Conservation (phyloP, 2,329 filamentous ascomycete species). For the Dactylella cylindrospora region DNA sequence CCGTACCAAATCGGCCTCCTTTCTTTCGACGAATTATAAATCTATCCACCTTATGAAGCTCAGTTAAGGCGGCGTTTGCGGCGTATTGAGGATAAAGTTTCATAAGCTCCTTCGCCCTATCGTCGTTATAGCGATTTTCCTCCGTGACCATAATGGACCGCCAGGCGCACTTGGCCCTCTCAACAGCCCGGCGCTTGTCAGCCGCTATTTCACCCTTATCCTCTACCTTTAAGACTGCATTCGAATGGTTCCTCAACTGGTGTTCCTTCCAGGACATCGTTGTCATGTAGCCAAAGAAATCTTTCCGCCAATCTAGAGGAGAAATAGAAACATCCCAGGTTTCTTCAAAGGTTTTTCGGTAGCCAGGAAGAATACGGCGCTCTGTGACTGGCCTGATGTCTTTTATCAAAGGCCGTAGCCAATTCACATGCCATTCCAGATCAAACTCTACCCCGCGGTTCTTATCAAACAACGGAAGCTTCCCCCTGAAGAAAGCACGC, state of each 20-base stretch:
- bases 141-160: slow-evolving; percentile 37
- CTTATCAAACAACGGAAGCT: slow-evolving; percentile 37
- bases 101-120: slow-evolving; percentile 26
- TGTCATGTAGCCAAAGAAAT: slow-evolving; percentile 39
- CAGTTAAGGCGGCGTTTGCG: slow-evolving; percentile 16
- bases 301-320: slow-evolving; percentile 29
- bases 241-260: slow-evolving; percentile 35
- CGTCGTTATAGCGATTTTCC: slow-evolving; percentile 24
- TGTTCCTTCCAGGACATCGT: slow-evolving; percentile 44
- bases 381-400: slow-evolving; percentile 26
- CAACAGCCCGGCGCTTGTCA: slow-evolving; percentile 13
- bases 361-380: slow-evolving; percentile 20
- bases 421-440: slow-evolving; percentile 28
- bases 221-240: slow-evolving; percentile 5
- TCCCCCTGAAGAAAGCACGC: slow-evolving; percentile 30
- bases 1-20: slow-evolving; percentile 30
- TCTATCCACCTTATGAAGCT: slow-evolving; percentile 31
- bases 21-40: slow-evolving; percentile 35
- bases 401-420: slow-evolving; percentile 29
- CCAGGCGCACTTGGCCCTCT: slow-evolving; percentile 34
- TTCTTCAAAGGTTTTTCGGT: slow-evolving; percentile 5
- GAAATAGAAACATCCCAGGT: slow-evolving; percentile 15
- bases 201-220: slow-evolving; percentile 4
- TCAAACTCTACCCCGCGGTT: slow-evolving; percentile 27
- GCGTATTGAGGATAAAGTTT: slow-evolving; percentile 19